Conservation (phyloP, 768 basidiomycete genomes). For the Tylopilus cervinicoccineus region DNA sequence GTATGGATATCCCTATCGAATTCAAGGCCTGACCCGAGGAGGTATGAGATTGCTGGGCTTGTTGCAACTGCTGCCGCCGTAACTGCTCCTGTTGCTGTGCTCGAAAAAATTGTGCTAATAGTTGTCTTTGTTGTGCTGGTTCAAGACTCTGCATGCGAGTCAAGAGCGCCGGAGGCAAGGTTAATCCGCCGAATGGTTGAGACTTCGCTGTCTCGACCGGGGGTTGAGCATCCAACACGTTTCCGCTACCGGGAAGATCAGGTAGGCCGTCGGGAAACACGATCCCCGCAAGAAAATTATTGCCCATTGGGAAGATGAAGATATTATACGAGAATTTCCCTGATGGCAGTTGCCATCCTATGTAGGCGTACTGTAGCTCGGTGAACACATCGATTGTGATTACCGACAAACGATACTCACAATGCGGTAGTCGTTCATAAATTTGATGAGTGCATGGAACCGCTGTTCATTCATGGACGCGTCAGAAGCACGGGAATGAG, state of each 20-base stretch:
- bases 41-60: constrained; percentile 15
- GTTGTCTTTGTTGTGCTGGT: constrained; percentile 17
- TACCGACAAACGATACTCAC: constrained; percentile 34
- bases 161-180: constrained; percentile 10
- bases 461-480: constrained; percentile 39
- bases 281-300: constrained; percentile 37
- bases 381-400: constrained; percentile 1
- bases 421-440: constrained; percentile 41
- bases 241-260: constrained; percentile 27
- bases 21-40: constrained; percentile 13
- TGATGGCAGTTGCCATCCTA: constrained; percentile 45
- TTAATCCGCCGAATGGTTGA: not conserved
- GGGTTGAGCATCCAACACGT: constrained; percentile 8
- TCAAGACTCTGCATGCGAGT: constrained; percentile 25
- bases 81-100: constrained; percentile 18
- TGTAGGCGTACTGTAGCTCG: constrained; percentile 42
- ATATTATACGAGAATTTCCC: constrained; percentile 43
- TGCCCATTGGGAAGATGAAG: constrained; percentile 41
- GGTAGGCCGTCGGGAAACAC: constrained; percentile 56
- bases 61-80: constrained; percentile 26
- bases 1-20: constrained; percentile 13
- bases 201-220: constrained; percentile 5
- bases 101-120: constrained; percentile 14
- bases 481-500: constrained; percentile 33
- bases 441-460: constrained; percentile 38